Percentiles rank a stretch among this genome's conserved stretches.
Conservation (phyloP, 2,329 filamentous ascomycete genomes). For the Tolypocladium tropicale region DNA sequence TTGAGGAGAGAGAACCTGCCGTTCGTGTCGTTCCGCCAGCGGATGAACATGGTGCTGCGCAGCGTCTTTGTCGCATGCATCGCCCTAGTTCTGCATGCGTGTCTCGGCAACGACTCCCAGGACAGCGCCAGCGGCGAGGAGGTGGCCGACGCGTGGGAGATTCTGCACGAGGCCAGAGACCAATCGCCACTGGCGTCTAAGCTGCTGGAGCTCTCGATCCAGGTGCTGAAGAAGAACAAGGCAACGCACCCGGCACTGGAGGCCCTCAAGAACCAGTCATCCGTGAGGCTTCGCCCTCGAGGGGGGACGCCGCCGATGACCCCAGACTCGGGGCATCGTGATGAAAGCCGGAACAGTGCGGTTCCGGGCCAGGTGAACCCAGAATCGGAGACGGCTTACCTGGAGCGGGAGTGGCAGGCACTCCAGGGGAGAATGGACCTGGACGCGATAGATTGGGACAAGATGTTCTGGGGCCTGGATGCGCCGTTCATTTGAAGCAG, state of each 20-base stretch:
- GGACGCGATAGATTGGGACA: conserved; percentile 24
- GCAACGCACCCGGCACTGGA: conserved; percentile 12
- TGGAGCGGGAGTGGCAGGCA: conserved; percentile 16
- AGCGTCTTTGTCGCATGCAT: conserved; percentile 24
- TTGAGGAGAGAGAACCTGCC: conserved; percentile 15
- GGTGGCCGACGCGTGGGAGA: conserved; percentile 20
- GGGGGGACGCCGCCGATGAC: conserved; percentile 14
- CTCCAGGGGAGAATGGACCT: conserved; percentile 19
- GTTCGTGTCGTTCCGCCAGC: conserved; percentile 17
- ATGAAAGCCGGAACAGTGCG: conserved; percentile 3
- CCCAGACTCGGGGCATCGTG: conserved; percentile 14
- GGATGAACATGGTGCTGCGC: conserved; percentile 18
- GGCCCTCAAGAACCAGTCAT: conserved; percentile 7
- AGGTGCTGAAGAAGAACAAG: conserved; percentile 22
- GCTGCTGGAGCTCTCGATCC: conserved; percentile 18
- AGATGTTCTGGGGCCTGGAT: conserved; percentile 22
- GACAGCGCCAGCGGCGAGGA: conserved; percentile 15
- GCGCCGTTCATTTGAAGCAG: conserved; percentile 17
- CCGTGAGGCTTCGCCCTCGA: neutral
- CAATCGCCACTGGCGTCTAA: conserved; percentile 18
- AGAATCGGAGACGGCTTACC: conserved; percentile 7
- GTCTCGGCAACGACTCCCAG: conserved; percentile 12
- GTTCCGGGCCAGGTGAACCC: conserved; percentile 3
- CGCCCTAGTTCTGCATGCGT: conserved; percentile 22
- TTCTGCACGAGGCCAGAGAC: conserved; percentile 18